Base-by-base conservation (phyloP, 345 rosid genomes). In the Arabidopsis arenosa region DNA sequence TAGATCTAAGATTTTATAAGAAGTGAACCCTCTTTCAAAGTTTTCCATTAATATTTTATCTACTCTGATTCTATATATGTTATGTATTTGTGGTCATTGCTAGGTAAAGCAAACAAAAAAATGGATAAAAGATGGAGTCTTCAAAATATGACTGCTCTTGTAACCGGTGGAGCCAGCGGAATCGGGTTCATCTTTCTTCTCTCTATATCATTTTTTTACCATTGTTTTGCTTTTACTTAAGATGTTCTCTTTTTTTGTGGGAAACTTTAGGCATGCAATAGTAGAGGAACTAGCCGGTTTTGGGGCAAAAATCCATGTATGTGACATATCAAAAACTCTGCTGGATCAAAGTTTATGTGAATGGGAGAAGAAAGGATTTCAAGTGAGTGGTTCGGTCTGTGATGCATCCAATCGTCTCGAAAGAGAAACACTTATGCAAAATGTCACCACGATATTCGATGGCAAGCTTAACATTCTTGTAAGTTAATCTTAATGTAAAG, bases 121-220 rank as follows among this genome's bases (percentile, higher is more conserved):
- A 23, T 36, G 76, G 80, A 69, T 44, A 76, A 53, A 3, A 69
- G 80, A 33, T 77, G 76, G 71, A 62, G 71, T 71, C 76, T 77
- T 37, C 61, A 64, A 45, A 76, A 73, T 44, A 71, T 64, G 76
- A 71, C 62, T 36, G 80, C 71, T 71, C 76, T 77, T 47, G 76
- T 77, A 2, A 77, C 80, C 13, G 80, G 80, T n/a, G 80, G 76
- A 63, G 71, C 80, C 40, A 64, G 65, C 0, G 80, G 80, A 36
- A 77, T 77, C 36, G 80, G 80, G 76, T 77, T 53, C 28, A 15
- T 63, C 17, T 43, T n/a, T 41, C 3, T 28, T 43, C 8, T 51
- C 43, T 2, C 9, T 60, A 11, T 47, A 9, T 23, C 15, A 36
- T 28, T 2, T 15, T 53, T 52, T 5, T n/a, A 14, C 4, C 10